These are phyloP conservation scores for Biscogniauxia mediterranea DNA, from an alignment of 2,329 filamentous ascomycete species.

Conservation along the genomic window DNA sequence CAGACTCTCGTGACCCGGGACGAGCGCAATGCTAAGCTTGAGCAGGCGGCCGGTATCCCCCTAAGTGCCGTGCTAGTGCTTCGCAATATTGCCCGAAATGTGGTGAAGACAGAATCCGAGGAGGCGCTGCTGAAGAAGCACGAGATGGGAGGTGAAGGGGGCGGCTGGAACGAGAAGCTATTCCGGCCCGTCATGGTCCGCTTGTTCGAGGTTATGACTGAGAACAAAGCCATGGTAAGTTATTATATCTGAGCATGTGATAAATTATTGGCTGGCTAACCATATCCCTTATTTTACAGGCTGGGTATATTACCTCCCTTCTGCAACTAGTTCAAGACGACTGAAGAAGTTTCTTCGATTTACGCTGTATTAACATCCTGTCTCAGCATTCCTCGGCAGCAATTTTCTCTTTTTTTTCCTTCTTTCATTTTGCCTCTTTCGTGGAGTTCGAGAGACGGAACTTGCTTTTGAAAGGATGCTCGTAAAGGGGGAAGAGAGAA, in stretches of 20 bases:
- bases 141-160: slow-evolving; percentile 44
- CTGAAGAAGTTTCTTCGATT: slow-evolving; percentile 1
- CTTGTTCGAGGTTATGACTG: slow-evolving; percentile 67
- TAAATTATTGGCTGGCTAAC: slow-evolving; percentile 10
- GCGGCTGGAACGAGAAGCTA: slow-evolving; percentile 64
- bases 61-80: slow-evolving; percentile 74
- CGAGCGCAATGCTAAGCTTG: slow-evolving; percentile 56
- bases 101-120: slow-evolving; percentile 59
- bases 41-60: slow-evolving; percentile 74
- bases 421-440: not conserved
- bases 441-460: not conserved
- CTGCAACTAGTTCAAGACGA: slow-evolving; percentile 23
- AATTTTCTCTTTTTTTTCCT: not conserved
- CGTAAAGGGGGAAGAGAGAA: not conserved
- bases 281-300: slow-evolving; percentile 6
- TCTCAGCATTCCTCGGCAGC: slow-evolving; percentile 2
- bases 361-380: not conserved
- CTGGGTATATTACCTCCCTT: slow-evolving; percentile 22
- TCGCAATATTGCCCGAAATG: slow-evolving; percentile 71
- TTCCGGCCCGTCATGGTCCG: slow-evolving; percentile 65
- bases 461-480: not conserved
- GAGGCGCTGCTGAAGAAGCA: slow-evolving; percentile 52
- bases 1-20: slow-evolving; percentile 56
- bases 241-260: not conserved
- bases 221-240: slow-evolving; percentile 62